Percentiles rank a stretch among this genome's conserved stretches.
Evolutionary conservation across 371 early-diverging fungal species (phyloP).

Genomic region (Nematocida sp.): DNA sequence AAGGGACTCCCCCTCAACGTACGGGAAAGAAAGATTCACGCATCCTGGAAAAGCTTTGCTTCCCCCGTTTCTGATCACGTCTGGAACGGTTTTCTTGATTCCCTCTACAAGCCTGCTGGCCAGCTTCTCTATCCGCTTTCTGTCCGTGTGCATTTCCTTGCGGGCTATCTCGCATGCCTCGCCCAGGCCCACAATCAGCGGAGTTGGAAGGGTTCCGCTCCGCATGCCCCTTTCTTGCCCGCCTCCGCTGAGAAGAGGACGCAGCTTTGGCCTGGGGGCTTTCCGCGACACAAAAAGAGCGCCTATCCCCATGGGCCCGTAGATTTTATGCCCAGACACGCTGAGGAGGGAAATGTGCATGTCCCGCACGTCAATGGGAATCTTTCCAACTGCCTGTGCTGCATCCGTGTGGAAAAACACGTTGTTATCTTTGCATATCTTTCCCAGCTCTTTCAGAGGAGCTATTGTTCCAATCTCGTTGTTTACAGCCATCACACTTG

Average conservation of each 20-base stretch:
- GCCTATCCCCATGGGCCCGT: conserved; percentile 95
- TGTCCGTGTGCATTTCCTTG: conserved; percentile 76
- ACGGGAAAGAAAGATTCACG: conserved; percentile 94
- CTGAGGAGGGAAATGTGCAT: conserved; percentile 91
- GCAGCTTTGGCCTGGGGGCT: conserved; percentile 84
- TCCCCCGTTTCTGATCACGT: conserved; percentile 48
- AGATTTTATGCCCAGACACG: conserved; percentile 94
- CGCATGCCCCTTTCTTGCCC: conserved; percentile 96
- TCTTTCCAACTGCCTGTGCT: conserved; percentile 97
- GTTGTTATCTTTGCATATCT: conserved; percentile 58
- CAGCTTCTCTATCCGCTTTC: conserved; percentile 54
- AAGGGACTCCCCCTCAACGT: conserved; percentile 96
- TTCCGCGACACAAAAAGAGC: conserved; percentile 83
- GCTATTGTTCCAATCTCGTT: conserved; percentile 97
- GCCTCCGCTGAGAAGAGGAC: conserved; percentile 85
- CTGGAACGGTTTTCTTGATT: conserved; percentile 42
- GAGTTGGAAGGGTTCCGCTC: conserved; percentile 90
- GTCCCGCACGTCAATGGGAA: conserved; percentile 83
- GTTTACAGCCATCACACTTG: conserved; percentile 94
- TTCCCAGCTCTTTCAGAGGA: conserved; percentile 83
- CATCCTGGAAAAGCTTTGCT: conserved; percentile 68
- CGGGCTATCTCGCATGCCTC: conserved; percentile 79
- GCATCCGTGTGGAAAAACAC: conserved; percentile 77
- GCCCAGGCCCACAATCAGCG: conserved; percentile 87
- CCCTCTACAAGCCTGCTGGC: conserved; percentile 38